Evolutionary conservation across 2,329 filamentous ascomycete species (phyloP).

Genomic region (Aspergillus udagawae): DNA sequence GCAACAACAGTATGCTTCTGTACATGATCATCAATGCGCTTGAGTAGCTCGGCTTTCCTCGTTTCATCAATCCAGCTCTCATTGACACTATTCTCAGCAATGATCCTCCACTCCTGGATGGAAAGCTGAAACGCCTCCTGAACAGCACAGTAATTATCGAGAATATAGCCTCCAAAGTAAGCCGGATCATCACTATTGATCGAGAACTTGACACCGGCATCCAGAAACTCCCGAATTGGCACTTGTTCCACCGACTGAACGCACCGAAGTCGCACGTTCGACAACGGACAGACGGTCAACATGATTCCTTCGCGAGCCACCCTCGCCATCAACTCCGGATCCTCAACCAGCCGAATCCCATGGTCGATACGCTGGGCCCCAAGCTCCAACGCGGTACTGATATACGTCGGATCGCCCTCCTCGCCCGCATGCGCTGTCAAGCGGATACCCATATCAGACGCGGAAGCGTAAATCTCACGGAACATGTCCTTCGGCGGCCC

Average conservation of each 20-base stretch:
- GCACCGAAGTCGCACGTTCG: conserved; percentile 64
- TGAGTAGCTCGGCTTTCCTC: conserved; percentile 59
- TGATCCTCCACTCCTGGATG: conserved; percentile 62
- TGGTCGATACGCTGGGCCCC: conserved; percentile 68
- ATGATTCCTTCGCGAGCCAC: conserved; percentile 57
- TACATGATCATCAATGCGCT: conserved; percentile 30
- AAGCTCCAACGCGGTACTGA: conserved; percentile 62
- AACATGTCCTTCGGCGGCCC: conserved; percentile 57
- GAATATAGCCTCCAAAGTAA: conserved; percentile 71
- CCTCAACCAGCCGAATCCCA: conserved; percentile 62
- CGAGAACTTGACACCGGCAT: conserved; percentile 62
- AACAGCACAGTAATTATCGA: conserved; percentile 72
- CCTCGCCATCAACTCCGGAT: conserved; percentile 54
- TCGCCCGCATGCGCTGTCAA: conserved; percentile 75
- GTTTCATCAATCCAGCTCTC: conserved; percentile 66
- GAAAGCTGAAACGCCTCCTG: conserved; percentile 65
- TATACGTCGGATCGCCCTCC: conserved; percentile 66
- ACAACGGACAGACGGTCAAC: conserved; percentile 69
- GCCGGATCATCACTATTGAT: conserved; percentile 73
- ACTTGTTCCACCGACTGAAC: conserved; percentile 52
- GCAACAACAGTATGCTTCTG: conserved; percentile 14
- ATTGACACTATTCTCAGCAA: conserved; percentile 59
- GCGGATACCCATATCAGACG: conserved; percentile 50
- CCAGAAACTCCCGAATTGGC: conserved; percentile 61
- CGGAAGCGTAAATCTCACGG: conserved; percentile 56